A percentile compares a stretch with the other conserved stretches of the same genome.
Evolutionary conservation across 2,329 filamentous ascomycete genomes (phyloP).

Genomic region (Penicillium aurantiogriseum): DNA sequence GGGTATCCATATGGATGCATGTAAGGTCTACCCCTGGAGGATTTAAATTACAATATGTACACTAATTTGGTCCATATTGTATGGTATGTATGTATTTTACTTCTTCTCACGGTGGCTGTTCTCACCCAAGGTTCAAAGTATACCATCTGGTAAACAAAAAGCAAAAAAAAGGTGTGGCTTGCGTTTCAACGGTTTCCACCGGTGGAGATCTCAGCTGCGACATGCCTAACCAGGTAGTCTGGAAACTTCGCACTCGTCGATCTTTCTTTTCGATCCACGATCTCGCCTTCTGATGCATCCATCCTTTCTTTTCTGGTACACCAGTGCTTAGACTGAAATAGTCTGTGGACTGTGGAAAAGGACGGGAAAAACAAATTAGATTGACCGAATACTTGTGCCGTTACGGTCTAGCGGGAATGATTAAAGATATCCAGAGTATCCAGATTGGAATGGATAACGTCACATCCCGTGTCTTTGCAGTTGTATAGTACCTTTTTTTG

Average conservation of each 20-base stretch:
- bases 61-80: background rate
- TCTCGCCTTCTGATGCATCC: conserved; percentile 10
- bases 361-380: conserved; percentile 20
- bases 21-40: background rate
- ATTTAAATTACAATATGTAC: background rate
- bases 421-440: background rate
- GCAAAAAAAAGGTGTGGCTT: conserved; percentile 26
- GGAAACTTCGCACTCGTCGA: conserved; percentile 19
- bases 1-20: background rate
- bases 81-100: background rate
- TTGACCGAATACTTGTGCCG: conserved; percentile 6
- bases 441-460: conserved; percentile 3
- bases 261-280: conserved; percentile 16
- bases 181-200: conserved; percentile 28
- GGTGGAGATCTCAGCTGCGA: conserved; percentile 19
- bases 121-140: background rate
- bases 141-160: conserved; percentile 11
- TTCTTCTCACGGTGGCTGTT: background rate
- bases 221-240: conserved; percentile 18
- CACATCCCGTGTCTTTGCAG: conserved; percentile 8
- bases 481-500: background rate
- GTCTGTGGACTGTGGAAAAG: conserved; percentile 6
- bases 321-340: conserved; percentile 18
- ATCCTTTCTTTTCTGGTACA: conserved; percentile 8
- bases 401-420: background rate